Evolutionary conservation across 306 rosid species (phyloP).

Genomic region (Cicer chorassanicum): DNA sequence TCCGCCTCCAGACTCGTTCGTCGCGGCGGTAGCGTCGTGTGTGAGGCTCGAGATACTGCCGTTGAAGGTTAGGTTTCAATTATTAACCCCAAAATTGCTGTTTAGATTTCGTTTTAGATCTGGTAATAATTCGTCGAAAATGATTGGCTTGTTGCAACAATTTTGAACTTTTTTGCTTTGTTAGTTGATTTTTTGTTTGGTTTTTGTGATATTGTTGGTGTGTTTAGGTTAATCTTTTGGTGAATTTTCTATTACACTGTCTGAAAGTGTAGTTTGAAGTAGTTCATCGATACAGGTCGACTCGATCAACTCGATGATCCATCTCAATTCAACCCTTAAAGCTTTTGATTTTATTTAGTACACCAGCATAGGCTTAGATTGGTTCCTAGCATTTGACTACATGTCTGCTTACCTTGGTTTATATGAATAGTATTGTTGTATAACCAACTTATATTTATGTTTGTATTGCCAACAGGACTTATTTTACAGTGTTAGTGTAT

Average conservation of each 20-base stretch:
- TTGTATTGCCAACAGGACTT: slow-evolving; percentile 17
- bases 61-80: slow-evolving; percentile 59
- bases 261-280: neutral
- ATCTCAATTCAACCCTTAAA: too few species aligned
- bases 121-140: neutral
- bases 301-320: too few species aligned
- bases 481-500: neutral
- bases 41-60: slow-evolving; percentile 81
- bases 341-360: too few species aligned
- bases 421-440: neutral
- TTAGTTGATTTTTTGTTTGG: slow-evolving; percentile 16
- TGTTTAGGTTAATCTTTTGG: neutral
- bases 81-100: neutral
- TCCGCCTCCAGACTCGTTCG: slow-evolving; percentile 41
- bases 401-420: neutral
- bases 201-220: neutral
- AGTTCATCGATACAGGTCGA: too few species aligned
- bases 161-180: neutral
- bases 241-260: neutral
- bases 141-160: neutral
- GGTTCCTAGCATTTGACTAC: too few species aligned
- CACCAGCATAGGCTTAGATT: too few species aligned
- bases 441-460: neutral
- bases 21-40: slow-evolving; percentile 55
- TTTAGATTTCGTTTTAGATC: slow-evolving; percentile 1